Percentiles rank a stretch among this genome's conserved stretches.
These are phyloP conservation scores for Selenicereus undatus DNA, from an alignment of 148 eudicot genomes.

Conservation along the genomic window DNA sequence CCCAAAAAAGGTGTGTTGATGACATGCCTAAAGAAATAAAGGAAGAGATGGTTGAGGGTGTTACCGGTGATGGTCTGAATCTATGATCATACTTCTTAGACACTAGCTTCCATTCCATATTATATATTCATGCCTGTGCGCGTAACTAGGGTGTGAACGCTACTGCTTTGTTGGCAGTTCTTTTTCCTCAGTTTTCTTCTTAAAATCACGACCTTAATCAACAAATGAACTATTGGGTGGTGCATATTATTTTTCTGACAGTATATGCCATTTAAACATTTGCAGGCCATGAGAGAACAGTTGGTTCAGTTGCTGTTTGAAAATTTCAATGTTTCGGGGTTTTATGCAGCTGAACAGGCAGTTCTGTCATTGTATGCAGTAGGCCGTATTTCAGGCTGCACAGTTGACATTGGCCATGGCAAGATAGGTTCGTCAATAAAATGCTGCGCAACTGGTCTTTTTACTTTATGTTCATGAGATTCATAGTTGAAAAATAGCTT, in stretches of 20 bases:
- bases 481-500: not conserved
- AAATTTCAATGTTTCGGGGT: constrained; percentile 81
- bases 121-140: not conserved
- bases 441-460: not conserved
- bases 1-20: not conserved
- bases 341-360: constrained; percentile 85
- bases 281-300: constrained; percentile 70
- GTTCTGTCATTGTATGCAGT: constrained; percentile 87
- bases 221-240: not conserved
- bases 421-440: constrained; percentile 52
- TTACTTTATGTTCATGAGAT: not conserved
- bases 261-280: constrained; percentile 11
- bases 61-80: not conserved
- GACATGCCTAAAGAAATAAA: not conserved
- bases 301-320: constrained; percentile 90
- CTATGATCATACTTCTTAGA: not conserved
- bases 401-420: constrained; percentile 90
- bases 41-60: not conserved
- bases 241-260: not conserved
- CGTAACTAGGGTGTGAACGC: not conserved
- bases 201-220: not conserved
- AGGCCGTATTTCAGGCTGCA: constrained; percentile 89
- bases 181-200: not conserved
- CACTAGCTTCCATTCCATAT: not conserved
- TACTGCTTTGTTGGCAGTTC: not conserved